Evolutionary conservation across 106 monocot species (phyloP).

Genomic region (Acanthochlamys bracteata): DNA sequence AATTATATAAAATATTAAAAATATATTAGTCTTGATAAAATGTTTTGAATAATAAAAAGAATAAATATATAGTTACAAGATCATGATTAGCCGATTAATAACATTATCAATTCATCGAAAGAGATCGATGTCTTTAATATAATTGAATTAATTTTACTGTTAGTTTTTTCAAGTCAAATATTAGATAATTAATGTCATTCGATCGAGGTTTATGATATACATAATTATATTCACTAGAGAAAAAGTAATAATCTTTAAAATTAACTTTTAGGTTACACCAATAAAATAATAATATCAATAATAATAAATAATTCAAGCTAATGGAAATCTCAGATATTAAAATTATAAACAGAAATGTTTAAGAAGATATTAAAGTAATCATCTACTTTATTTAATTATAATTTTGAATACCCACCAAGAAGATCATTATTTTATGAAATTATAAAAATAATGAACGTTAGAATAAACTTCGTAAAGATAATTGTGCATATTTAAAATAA

Average conservation of each 20-base stretch:
- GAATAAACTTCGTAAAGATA: too few relatives aligned
- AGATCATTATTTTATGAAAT: background rate
- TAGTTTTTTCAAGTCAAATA: constrained; percentile 4
- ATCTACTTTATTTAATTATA: background rate
- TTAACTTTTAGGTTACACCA: too few relatives aligned
- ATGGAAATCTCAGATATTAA: too few relatives aligned
- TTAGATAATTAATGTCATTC: background rate
- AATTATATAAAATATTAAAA: too few relatives aligned
- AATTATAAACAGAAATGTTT: too few relatives aligned
- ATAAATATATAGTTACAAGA: background rate
- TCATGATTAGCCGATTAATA: constrained; percentile 2
- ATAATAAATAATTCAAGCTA: too few relatives aligned
- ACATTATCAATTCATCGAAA: constrained; percentile 1
- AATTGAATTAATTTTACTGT: background rate
- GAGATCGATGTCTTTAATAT: background rate
- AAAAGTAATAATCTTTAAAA: too few relatives aligned
- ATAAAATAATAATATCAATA: too few relatives aligned
- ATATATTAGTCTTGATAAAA: background rate
- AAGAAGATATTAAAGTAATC: background rate
- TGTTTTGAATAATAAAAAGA: background rate
- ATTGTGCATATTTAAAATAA: too few relatives aligned
- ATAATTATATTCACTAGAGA: too few relatives aligned
- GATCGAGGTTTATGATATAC: too few relatives aligned
- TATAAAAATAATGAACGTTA: too few relatives aligned
- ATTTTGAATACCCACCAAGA: background rate